Evolutionary conservation across 2,329 filamentous ascomycete species (phyloP).

Genomic region (Thielaviopsis punctulata): DNA sequence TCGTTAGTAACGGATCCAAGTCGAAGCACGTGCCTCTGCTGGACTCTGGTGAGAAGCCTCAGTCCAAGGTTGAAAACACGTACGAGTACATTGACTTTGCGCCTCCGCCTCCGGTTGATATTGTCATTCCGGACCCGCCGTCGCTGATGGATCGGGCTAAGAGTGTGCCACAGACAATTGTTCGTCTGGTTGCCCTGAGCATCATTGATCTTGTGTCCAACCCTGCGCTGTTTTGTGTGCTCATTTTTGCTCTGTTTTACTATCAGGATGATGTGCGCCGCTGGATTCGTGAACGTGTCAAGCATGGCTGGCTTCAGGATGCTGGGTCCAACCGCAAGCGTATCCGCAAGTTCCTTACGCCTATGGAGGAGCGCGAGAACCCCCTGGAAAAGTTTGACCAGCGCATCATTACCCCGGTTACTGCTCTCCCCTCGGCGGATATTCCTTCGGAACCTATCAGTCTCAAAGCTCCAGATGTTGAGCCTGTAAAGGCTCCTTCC

Average conservation of each 20-base stretch:
- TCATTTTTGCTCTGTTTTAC: constrained; percentile 26
- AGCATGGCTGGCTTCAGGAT: constrained; percentile 6
- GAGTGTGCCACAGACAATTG: constrained; percentile 31
- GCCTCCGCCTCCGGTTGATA: constrained; percentile 14
- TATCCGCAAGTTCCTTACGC: constrained; percentile 7
- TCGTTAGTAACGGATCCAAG: constrained; percentile 16
- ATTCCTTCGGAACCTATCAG: background rate
- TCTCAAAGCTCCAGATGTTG: background rate
- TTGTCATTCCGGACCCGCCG: constrained; percentile 18
- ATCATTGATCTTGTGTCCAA: constrained; percentile 39
- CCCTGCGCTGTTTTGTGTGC: constrained; percentile 31
- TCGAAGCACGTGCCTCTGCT: constrained; percentile 22
- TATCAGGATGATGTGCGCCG: constrained; percentile 29
- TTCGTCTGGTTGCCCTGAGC: constrained; percentile 16
- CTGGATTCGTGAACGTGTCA: constrained; percentile 13
- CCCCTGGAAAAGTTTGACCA: constrained; percentile 2
- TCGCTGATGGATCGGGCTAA: constrained; percentile 33
- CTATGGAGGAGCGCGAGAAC: constrained; percentile 9
- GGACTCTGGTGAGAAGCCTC: constrained; percentile 18
- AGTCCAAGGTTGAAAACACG: constrained; percentile 15
- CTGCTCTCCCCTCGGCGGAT: background rate
- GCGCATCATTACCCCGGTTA: background rate
- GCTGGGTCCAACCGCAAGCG: constrained; percentile 7
- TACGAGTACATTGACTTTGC: constrained; percentile 19
- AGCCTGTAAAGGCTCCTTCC: background rate